Percentiles rank a stretch among this genome's conserved stretches.
Conservation (phyloP, 768 basidiomycete genomes). For the Boletus rufocinnamomeus region DNA sequence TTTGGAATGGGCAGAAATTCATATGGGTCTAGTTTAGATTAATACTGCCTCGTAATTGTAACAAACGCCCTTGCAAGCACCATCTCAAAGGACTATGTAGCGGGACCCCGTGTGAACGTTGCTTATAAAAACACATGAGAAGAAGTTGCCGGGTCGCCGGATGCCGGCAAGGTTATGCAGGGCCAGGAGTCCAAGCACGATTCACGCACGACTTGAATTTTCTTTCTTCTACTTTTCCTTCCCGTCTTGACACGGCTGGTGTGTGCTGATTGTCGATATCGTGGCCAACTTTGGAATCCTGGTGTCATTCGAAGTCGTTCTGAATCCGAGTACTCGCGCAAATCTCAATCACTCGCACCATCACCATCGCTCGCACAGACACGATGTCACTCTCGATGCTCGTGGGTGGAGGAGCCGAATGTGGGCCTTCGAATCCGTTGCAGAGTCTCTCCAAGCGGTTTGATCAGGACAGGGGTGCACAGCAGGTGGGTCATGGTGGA, state of each 20-base stretch:
- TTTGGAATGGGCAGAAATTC: constrained; percentile 24
- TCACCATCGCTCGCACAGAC: neutral
- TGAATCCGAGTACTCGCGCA: neutral
- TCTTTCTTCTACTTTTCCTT: neutral
- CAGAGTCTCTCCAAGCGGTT: constrained; percentile 79
- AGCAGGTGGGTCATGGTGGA: constrained; percentile 55
- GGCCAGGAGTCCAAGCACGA: neutral
- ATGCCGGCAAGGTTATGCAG: neutral
- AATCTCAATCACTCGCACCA: neutral
- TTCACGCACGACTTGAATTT: neutral
- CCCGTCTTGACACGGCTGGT: neutral
- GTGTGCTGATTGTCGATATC: neutral
- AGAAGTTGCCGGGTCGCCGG: constrained; percentile 3
- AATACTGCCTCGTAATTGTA: constrained; percentile 32
- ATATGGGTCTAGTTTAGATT: constrained; percentile 31
- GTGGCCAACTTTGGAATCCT: neutral
- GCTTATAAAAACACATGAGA: constrained; percentile 19
- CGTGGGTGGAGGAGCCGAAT: constrained; percentile 64
- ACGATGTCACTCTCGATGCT: constrained; percentile 82
- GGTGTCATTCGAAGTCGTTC: neutral
- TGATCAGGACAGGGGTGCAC: constrained; percentile 74
- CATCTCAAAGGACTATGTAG: too few relatives aligned
- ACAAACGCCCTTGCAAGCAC: neutral
- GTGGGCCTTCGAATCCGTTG: constrained; percentile 83
- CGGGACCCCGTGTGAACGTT: neutral